Conservation (phyloP, 75 land plant genomes). For the Ceratopteris richardii region DNA sequence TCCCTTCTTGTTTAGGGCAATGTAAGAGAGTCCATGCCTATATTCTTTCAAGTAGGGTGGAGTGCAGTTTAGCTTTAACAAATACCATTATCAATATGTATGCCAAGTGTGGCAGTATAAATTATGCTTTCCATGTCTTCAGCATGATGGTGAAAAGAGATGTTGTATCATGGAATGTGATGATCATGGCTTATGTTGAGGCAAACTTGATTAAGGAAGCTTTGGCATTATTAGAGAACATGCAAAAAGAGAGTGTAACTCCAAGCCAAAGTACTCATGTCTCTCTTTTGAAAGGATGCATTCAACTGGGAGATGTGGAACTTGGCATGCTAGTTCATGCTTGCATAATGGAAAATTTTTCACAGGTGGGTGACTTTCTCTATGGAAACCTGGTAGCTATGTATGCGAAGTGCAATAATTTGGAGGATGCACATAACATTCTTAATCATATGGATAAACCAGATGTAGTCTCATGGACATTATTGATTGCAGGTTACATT, state of each 20-base stretch:
- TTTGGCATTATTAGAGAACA: constrained; percentile 29
- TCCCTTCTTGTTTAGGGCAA: constrained; percentile 2
- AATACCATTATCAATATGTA: constrained; percentile 50
- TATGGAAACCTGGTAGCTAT: constrained; percentile 45
- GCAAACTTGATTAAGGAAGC: constrained; percentile 25
- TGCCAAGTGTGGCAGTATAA: constrained; percentile 27
- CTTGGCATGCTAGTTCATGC: constrained; percentile 29
- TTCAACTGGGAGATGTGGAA: constrained; percentile 32
- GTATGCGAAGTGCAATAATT: constrained; percentile 44
- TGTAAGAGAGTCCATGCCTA: constrained; percentile 42
- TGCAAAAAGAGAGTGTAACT: constrained; percentile 25
- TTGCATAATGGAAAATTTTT: constrained; percentile 33
- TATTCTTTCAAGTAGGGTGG: constrained; percentile 22
- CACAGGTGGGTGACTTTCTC: no score
- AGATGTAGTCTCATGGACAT: constrained; percentile 20
- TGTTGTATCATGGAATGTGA: constrained; percentile 62
- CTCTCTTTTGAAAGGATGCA: constrained; percentile 40
- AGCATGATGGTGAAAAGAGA: constrained; percentile 19
- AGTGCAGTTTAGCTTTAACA: constrained; percentile 26
- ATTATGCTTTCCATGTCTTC: constrained; percentile 28
- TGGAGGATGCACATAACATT: constrained; percentile 15
- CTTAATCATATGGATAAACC: constrained; percentile 14
- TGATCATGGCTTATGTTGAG: constrained; percentile 33
- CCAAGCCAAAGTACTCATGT: constrained; percentile 44
- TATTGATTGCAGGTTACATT: constrained; percentile 5